Conservation (phyloP, 1,139 yeast species). For the Zygotorulaspora mrakii region DNA sequence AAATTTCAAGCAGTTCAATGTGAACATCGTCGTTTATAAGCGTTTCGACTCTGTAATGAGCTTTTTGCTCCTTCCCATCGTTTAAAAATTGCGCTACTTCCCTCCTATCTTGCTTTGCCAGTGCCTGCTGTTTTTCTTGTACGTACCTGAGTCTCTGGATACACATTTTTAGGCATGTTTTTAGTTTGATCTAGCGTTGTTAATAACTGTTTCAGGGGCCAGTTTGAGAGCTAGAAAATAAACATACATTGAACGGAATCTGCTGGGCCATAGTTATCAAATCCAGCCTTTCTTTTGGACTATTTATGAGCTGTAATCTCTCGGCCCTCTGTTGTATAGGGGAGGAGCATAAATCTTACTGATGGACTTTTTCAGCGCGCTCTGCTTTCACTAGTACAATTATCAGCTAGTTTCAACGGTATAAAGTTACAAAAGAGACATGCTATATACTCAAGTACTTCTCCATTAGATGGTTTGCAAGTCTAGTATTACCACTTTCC, state of each 20-base stretch:
- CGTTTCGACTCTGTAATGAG: conserved; percentile 79
- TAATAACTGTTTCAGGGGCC: conserved; percentile 5
- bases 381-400: no score
- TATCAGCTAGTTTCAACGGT: no score
- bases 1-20: conserved; percentile 72
- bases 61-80: conserved; percentile 76
- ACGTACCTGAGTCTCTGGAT: conserved; percentile 73
- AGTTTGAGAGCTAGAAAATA: neutral
- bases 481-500: conserved; percentile 62
- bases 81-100: conserved; percentile 65
- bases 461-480: conserved; percentile 63
- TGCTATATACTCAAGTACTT: conserved; percentile 45
- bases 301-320: no score
- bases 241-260: conserved; percentile 21
- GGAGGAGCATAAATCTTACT: no score
- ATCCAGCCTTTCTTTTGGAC: no score
- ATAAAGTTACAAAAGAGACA: no score
- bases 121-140: conserved; percentile 77
- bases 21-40: conserved; percentile 81
- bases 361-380: no score
- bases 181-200: conserved; percentile 44
- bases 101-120: conserved; percentile 77
- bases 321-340: no score
- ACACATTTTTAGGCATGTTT: conserved; percentile 75
- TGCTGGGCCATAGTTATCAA: conserved; percentile 14